Conservation (phyloP, 1,284 basidiomycete species). For the Cronartium ribicola region DNA sequence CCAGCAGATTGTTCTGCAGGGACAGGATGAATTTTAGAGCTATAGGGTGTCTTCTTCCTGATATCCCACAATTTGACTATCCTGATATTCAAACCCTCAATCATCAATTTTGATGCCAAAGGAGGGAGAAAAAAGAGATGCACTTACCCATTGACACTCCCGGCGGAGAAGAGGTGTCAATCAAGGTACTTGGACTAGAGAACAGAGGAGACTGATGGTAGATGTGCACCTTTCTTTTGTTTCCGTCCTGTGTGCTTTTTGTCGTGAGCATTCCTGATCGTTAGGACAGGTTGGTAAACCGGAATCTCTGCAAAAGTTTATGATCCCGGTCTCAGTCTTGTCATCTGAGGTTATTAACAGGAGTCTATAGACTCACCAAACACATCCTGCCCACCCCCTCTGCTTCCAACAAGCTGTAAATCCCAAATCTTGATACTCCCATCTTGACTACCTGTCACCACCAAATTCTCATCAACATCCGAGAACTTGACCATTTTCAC, state of each 20-base stretch:
- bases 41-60: constrained; percentile 24
- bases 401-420: constrained; percentile 12
- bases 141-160: constrained; percentile 37
- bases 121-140: background rate
- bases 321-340: too few species aligned
- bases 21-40: constrained; percentile 19
- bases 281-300: constrained; percentile 22
- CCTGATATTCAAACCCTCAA: constrained; percentile 11
- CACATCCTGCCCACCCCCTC: constrained; percentile 8
- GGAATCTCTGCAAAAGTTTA: constrained; percentile 5
- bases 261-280: constrained; percentile 37
- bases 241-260: constrained; percentile 20
- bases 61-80: constrained; percentile 38
- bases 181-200: constrained; percentile 18
- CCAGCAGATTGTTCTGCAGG: constrained; percentile 29
- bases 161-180: constrained; percentile 23
- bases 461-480: constrained; percentile 11
- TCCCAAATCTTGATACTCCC: constrained; percentile 40
- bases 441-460: constrained; percentile 20
- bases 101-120: background rate
- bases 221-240: constrained; percentile 8
- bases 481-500: constrained; percentile 35
- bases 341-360: background rate
- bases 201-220: constrained; percentile 34
- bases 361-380: constrained; percentile 1